Evolutionary conservation across 2,329 filamentous ascomycete species (phyloP), one percentile per base, ranked within the genome.

Genomic region (Colletotrichum agaves): DNA sequence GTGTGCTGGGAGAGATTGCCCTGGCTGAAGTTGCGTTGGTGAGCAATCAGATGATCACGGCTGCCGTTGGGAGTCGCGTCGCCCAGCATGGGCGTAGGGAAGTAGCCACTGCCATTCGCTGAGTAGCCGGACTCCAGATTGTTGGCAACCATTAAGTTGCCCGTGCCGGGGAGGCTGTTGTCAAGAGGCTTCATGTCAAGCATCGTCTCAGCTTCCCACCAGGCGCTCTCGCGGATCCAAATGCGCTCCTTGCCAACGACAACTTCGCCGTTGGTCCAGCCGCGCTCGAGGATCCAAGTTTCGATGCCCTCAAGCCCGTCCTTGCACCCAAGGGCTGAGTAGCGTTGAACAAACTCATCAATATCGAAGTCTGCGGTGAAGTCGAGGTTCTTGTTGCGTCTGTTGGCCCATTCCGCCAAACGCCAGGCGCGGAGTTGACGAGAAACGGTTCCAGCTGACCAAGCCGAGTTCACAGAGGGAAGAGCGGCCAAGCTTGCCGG

Each of bases 201-300:
- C 92, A 98, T 97, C 69, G 88, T 93, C 81, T 99, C 96, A 5
- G 94, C 95, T 79, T 98, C 95, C 95, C 95, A 98, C 95, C 96
- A 99, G 2, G 94, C 92, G 64, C 84, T 87, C 79, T 99, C 96
- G 56, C 95, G 89, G 83, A 98, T 94, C 96, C 96, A 99, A 46
- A 99, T 90, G 35, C 96, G 92, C 78, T 98, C 94, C 65, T 90
- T 90, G 62, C 96, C 96, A 35, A 98, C 85, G 5, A 97, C 89
- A 2, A 98, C 94, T 80, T 98, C 96, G 43, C 96, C 96, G 73
- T 99, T 99, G 81, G 93, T 98, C 96, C 96, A 99, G 1, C 96
- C 96, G 66, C 96, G 90, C 79, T 98, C 94, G 56, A 98, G 86
- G 65, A 97, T 86, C 93, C 95, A 99, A 74, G 88, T 97, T 76